Base-by-base conservation (phyloP, 345 rosid species). In the Populus ilicifolia region DNA sequence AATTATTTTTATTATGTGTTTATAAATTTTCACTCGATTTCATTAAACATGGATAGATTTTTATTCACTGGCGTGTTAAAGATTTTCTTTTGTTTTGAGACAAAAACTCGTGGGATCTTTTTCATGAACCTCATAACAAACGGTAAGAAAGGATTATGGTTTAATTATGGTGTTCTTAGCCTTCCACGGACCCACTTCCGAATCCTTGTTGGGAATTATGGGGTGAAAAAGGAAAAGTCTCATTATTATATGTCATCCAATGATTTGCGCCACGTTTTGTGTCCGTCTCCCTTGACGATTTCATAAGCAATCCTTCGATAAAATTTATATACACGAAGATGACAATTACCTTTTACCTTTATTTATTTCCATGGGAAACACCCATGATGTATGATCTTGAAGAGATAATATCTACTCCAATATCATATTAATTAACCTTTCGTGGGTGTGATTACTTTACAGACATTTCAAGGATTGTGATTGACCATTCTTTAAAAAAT, bases 131-230 rank as follows among this genome's bases (percentile, higher is more conserved):
- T 41, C 44, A 41, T 10, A 0, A 20, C 21, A 35, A 16, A 17
- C 2, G n/a, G 0, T 67, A 67, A 17, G 27, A 6, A 39, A 21
- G 39, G 50, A 68, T 21, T 21, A 68, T 21, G 14, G 25, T 68
- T 39, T 16, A 11, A 21, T 18, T 68, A 38, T 73, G 39, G 63
- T 36, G 63, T 56, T 21, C 25, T 38, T 39, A 66, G 75, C 79
- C 82, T 79, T 67, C 77, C 80, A 78, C 5, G 71, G 79, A 38
- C 77, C 79, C 81, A 78, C 80, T 38, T 14, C 44, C 18, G 75
- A 66, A 70, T 78, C 79, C 77, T 64, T 43, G 25, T 65, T 75
- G 84, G 79, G 73, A 82, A 78, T 48, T 23, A 67, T 67, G n/a
- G 67, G 50, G 44, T 36, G 67, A 67, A 46, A 67, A 63, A 39